Evolutionary conservation across 495 filamentous ascomycete species (phyloP).

Genomic region (Pseudomonodictys pantanalensis): DNA sequence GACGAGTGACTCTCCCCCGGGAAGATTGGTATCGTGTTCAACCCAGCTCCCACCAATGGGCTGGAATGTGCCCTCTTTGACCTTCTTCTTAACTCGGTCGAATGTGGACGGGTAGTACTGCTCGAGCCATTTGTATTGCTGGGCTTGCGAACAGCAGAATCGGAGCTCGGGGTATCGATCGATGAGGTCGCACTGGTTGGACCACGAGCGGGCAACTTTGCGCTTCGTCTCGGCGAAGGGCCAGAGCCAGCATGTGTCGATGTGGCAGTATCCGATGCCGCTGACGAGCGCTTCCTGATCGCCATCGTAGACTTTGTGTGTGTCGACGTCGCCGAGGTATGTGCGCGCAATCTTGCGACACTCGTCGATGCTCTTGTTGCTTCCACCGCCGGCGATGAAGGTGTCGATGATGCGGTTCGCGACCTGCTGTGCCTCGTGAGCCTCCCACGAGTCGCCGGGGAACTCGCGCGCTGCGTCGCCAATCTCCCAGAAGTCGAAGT

Average conservation of each 20-base stretch:
- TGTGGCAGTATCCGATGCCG: slow-evolving; percentile 93
- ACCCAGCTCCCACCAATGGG: slow-evolving; percentile 98
- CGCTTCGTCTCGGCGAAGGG: slow-evolving; percentile 98
- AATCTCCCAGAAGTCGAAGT: slow-evolving; percentile 93
- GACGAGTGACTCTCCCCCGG: slow-evolving; percentile 88
- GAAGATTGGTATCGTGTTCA: slow-evolving; percentile 97
- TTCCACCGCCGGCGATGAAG: slow-evolving; percentile 74
- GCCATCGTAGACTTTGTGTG: slow-evolving; percentile 76
- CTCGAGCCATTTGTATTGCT: slow-evolving; percentile 98
- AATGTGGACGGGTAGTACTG: slow-evolving; percentile 81
- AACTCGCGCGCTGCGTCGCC: slow-evolving; percentile 50
- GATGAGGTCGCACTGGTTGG: slow-evolving; percentile 89
- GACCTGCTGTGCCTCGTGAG: slow-evolving; percentile 77
- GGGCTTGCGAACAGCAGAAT: slow-evolving; percentile 87
- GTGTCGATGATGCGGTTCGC: slow-evolving; percentile 84
- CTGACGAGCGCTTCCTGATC: slow-evolving; percentile 72
- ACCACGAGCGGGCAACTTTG: slow-evolving; percentile 94
- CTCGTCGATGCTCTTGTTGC: slow-evolving; percentile 69
- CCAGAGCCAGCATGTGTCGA: slow-evolving; percentile 98
- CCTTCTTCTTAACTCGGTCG: slow-evolving; percentile 84
- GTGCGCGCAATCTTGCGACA: slow-evolving; percentile 76
- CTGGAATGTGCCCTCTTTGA: slow-evolving; percentile 87
- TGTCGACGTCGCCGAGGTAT: slow-evolving; percentile 81
- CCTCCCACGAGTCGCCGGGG: slow-evolving; percentile 53
- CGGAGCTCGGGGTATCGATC: slow-evolving; percentile 92